These are phyloP conservation scores for Neodidymelliopsis sp. DNA, from an alignment of 2,329 filamentous ascomycete genomes.

Conservation along the genomic window DNA sequence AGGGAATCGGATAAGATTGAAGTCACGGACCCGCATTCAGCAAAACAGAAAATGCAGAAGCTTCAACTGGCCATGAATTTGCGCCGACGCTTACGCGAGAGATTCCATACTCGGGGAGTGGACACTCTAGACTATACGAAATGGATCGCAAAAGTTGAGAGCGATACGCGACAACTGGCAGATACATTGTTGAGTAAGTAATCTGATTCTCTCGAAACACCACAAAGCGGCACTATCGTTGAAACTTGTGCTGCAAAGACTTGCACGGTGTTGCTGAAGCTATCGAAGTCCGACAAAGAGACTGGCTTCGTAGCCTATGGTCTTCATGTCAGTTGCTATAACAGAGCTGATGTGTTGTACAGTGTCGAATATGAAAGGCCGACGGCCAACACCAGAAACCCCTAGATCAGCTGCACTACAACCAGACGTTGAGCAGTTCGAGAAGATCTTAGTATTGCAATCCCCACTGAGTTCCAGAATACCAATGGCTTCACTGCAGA, in stretches of 20 bases:
- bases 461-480: constrained; percentile 34
- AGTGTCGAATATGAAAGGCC: constrained; percentile 32
- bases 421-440: constrained; percentile 17
- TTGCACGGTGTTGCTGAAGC: too few species aligned
- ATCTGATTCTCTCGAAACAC: constrained; percentile 3
- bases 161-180: constrained; percentile 27
- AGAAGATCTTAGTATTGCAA: constrained; percentile 33
- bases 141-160: constrained; percentile 36
- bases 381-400: constrained; percentile 24
- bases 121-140: constrained; percentile 33
- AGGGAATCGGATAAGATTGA: constrained; percentile 30
- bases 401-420: constrained; percentile 21
- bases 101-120: constrained; percentile 35
- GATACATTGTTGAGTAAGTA: constrained; percentile 34
- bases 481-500: constrained; percentile 27
- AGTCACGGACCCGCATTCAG: constrained; percentile 17
- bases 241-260: too few species aligned
- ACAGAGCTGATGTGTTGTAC: too few species aligned
- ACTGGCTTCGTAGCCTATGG: too few species aligned
- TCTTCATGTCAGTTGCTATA: too few species aligned
- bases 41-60: constrained; percentile 35
- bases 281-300: too few species aligned
- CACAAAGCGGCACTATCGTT: background rate
- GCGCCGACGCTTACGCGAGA: constrained; percentile 29
- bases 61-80: constrained; percentile 33